Percentiles rank a stretch among this genome's conserved stretches.
These are phyloP conservation scores for Tremella fuciformis DNA, from an alignment of 768 basidiomycete species.

Conservation along the genomic window DNA sequence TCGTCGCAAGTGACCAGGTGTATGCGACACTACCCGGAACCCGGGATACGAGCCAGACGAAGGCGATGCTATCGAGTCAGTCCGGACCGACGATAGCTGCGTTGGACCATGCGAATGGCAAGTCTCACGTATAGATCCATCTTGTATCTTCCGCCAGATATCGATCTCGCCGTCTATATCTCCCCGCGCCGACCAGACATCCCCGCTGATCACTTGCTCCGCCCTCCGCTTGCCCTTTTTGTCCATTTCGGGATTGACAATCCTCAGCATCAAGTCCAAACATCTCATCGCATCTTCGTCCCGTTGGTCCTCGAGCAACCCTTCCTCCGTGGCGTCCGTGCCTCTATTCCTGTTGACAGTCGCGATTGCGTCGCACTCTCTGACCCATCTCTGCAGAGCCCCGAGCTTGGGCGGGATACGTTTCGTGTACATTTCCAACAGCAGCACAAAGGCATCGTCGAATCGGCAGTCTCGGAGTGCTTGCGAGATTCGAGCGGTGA, in stretches of 20 bases:
- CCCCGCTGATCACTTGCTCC: slow-evolving; percentile 31
- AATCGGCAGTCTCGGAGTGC: slow-evolving; percentile 52
- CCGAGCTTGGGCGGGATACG: slow-evolving; percentile 58
- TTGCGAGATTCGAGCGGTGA: slow-evolving; percentile 38
- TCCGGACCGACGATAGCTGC: slow-evolving; percentile 13
- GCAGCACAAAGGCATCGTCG: slow-evolving; percentile 58
- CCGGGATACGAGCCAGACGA: slow-evolving; percentile 23
- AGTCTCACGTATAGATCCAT: slow-evolving; percentile 9
- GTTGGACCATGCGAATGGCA: too few species aligned
- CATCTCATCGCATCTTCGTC: slow-evolving; percentile 57
- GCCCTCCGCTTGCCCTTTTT: slow-evolving; percentile 1
- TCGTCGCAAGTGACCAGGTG: slow-evolving; percentile 57
- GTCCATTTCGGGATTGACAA: slow-evolving; percentile 43
- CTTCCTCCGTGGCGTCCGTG: too few species aligned
- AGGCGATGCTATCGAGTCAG: slow-evolving; percentile 17
- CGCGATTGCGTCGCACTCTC: slow-evolving; percentile 61
- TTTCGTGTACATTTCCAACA: slow-evolving; percentile 59
- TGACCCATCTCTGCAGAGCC: slow-evolving; percentile 60
- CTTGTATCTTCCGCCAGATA: slow-evolving; percentile 43
- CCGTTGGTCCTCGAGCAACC: slow-evolving; percentile 50
- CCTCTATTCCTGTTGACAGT: slow-evolving; percentile 37
- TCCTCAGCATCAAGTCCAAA: slow-evolving; percentile 58
- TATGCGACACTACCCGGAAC: slow-evolving; percentile 50
- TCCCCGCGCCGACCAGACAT: slow-evolving; percentile 40
- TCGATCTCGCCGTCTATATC: slow-evolving; percentile 32